Base-by-base conservation (phyloP, 805 yeast genomes). In the Vanderwaltozyma yarrowii region DNA sequence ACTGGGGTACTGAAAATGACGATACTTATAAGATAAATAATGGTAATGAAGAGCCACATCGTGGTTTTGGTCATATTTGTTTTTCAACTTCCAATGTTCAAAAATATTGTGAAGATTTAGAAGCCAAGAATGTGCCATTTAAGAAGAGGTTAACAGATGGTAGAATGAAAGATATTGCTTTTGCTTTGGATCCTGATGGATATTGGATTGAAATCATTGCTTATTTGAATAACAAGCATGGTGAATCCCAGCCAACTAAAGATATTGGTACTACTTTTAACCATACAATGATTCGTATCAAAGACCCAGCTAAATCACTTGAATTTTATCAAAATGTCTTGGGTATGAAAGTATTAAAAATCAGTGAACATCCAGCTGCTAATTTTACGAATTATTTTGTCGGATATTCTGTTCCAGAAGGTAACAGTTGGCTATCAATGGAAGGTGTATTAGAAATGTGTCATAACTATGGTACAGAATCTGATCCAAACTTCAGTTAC, bases 51-150 rank as follows among this genome's bases (percentile, higher is more conserved):
- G 86, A 80, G 37, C 89, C 94, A 29, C 67, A 76, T 58, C 73
- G 89, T 47, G 97, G 98, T 0, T 89, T 88, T 55, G 98, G 98
- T 17, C 98, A 89, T 62, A 77, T 87, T 42, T 86, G 96, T 62
- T 64, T 89, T 47, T 71, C 95, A 2, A 95, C 88, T 13, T 84
- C 85, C 49, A 79, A 88, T 62, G 74, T 89, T 40, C 76, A 63
- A 38, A 71, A 57, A 10, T 65, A 78, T 5, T 86, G 89, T 60
- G 62, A 64, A 30, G 58, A 65, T 20, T 67, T 89, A 42, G 73
- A 80, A 45, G 59, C 61, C 1, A 65, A 69, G 33, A 82, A 80
- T 16, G 96, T 81, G 39, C 57, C 62, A 36, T 89, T 89, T 69
- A 75, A 88, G 64, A 92, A 89, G 70, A 83, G 70, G 55, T 67